Percentiles rank a stretch among this genome's conserved stretches.
Conservation (phyloP, 129 eudicot species). For the Arctium lappa region DNA sequence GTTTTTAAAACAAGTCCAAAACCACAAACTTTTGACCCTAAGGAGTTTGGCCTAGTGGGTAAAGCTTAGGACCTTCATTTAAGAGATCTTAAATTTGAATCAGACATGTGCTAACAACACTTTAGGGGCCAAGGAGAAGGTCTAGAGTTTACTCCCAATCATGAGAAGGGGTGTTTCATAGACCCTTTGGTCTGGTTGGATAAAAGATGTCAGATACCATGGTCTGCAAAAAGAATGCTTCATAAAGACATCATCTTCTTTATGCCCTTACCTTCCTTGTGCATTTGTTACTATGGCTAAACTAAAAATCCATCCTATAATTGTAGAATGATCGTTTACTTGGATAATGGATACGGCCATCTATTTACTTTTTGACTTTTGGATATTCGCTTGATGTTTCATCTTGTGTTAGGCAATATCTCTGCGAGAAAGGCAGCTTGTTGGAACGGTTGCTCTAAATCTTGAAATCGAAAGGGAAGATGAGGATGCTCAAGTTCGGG, state of each 20-base stretch:
- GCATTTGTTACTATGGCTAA: neutral
- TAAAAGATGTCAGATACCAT: neutral
- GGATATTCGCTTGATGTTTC: constrained; percentile 9
- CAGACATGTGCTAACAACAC: neutral
- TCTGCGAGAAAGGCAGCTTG: constrained; percentile 65
- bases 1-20: neutral
- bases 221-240: neutral
- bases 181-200: neutral
- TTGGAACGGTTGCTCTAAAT: constrained; percentile 55
- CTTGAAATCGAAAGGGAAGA: constrained; percentile 40
- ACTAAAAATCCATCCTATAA: neutral
- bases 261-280: neutral
- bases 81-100: neutral
- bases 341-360: neutral
- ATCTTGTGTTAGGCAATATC: constrained; percentile 72
- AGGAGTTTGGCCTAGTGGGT: neutral
- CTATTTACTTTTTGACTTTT: neutral
- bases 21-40: neutral
- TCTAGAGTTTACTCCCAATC: neutral
- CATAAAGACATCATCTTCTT: neutral
- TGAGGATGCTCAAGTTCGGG: constrained; percentile 43
- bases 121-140: neutral
- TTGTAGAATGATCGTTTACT: neutral
- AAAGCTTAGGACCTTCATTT: neutral
- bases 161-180: neutral